Base-by-base conservation (phyloP, 306 rosid species). In the Vigna unguiculata region DNA sequence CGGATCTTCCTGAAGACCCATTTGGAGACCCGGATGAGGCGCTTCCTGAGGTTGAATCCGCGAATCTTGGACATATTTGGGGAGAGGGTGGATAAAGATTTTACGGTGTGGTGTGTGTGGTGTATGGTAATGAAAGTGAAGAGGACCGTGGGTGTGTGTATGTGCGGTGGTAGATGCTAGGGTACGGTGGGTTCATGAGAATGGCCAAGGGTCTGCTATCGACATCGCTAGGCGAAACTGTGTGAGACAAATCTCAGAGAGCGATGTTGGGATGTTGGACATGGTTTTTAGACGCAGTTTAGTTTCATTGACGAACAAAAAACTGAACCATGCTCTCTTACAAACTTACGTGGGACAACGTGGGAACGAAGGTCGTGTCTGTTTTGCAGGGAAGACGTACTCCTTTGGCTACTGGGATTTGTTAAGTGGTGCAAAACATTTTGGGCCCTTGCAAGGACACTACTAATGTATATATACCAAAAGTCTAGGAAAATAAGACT, bases 121-220 rank as follows among this genome's bases (percentile, higher is more conserved):
- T 41, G 47, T 41, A 41, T 41, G 52, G 59, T 20, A 5, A 30
- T 30, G 66, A 10, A 25, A 68, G 30, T 17, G 60, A 32, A 69
- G 38, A 54, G 16, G 40, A 32, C n/a, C n/a, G n/a, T n/a, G 49
- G 13, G 20, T 2, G 40, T 17, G n/a, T 8, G 36, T 32, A 32
- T 6, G 36, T 4, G 36, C 7, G 36, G 7, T 32, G 36, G 64
- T n/a, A n/a, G n/a, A n/a, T n/a, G n/a, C n/a, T n/a, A n/a, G n/a
- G n/a, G n/a, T n/a, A n/a, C n/a, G n/a, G n/a, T n/a, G n/a, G 73
- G 80, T 41, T 86, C 60, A 86, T 5, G 93, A 92, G 47, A 90
- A 92, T 9, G 95, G 97, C 96, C 96, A 92, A 4, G 93, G 93
- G 60, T 92, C 91, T 4, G 97, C 93, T 1, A 69, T 76, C 80